Percentiles rank a stretch among this genome's conserved stretches.
Evolutionary conservation across 495 filamentous ascomycete species (phyloP).

Genomic region (Podospora pseudoanserina): DNA sequence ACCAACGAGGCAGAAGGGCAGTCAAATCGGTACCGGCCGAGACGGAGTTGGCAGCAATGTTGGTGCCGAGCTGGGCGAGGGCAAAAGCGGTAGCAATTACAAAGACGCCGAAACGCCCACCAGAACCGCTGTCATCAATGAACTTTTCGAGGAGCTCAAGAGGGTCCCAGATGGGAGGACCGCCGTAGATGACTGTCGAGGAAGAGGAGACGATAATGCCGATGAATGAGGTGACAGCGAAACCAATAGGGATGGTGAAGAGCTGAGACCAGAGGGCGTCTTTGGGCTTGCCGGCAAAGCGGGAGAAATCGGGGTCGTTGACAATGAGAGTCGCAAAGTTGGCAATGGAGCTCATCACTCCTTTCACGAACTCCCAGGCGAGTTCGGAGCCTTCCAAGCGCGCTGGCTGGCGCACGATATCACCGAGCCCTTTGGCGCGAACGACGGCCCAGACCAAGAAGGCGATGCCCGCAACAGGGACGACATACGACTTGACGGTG

Average conservation of each 20-base stretch:
- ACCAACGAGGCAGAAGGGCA: constrained; percentile 76
- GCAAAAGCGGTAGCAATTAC: constrained; percentile 78
- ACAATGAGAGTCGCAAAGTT: constrained; percentile 89
- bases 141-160: constrained; percentile 71
- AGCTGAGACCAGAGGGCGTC: constrained; percentile 90
- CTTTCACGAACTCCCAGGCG: constrained; percentile 77
- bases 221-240: constrained; percentile 87
- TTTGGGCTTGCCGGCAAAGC: constrained; percentile 74
- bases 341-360: constrained; percentile 83
- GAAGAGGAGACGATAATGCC: constrained; percentile 91
- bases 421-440: constrained; percentile 78
- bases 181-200: constrained; percentile 70
- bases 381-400: constrained; percentile 63
- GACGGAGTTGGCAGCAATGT: constrained; percentile 89
- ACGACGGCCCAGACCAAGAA: constrained; percentile 91
- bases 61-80: constrained; percentile 86
- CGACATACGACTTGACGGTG: constrained; percentile 84
- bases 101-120: constrained; percentile 83
- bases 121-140: constrained; percentile 67
- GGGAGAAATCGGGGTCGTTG: constrained; percentile 85
- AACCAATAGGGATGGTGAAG: constrained; percentile 79
- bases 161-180: constrained; percentile 81
- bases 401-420: constrained; percentile 71
- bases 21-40: constrained; percentile 91
- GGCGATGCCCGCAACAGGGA: constrained; percentile 75